Percentiles rank a stretch among this genome's conserved stretches.
Conservation (phyloP, 2,329 filamentous ascomycete species). For the Ramularia endophylla region DNA sequence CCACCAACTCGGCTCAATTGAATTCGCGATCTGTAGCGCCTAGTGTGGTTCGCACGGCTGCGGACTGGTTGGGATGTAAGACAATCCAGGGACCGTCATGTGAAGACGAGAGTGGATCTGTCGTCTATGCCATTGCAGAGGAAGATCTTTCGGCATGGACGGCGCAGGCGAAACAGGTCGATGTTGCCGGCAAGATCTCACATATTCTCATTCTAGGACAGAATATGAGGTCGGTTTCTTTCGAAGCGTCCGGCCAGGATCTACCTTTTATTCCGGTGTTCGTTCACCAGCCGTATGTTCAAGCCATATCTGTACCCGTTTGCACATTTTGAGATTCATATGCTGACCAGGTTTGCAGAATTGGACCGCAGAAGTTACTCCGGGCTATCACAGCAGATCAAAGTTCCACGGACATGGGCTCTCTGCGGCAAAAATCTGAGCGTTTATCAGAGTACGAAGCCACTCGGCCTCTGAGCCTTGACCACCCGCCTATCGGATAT, state of each 20-base stretch:
- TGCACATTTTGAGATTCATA: too few species aligned
- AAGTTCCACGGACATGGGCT: background rate
- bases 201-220: background rate
- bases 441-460: too few species aligned
- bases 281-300: slow-evolving; percentile 17
- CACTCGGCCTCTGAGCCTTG: too few species aligned
- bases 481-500: too few species aligned
- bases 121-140: background rate
- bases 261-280: slow-evolving; percentile 3
- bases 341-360: background rate
- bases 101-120: background rate
- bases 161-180: too few species aligned
- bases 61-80: too few species aligned
- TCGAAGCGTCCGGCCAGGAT: too few species aligned
- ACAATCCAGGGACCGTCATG: too few species aligned
- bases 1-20: background rate
- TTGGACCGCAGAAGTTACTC: slow-evolving; percentile 18
- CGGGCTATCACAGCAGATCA: slow-evolving; percentile 10
- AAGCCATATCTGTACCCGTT: too few species aligned
- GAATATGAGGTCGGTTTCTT: background rate
- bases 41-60: too few species aligned
- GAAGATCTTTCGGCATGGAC: background rate
- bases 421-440: too few species aligned
- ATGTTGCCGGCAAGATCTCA: too few species aligned
- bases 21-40: background rate